Evolutionary conservation across 768 basidiomycete genomes (phyloP).

Genomic region (Boletus coccyginus): DNA sequence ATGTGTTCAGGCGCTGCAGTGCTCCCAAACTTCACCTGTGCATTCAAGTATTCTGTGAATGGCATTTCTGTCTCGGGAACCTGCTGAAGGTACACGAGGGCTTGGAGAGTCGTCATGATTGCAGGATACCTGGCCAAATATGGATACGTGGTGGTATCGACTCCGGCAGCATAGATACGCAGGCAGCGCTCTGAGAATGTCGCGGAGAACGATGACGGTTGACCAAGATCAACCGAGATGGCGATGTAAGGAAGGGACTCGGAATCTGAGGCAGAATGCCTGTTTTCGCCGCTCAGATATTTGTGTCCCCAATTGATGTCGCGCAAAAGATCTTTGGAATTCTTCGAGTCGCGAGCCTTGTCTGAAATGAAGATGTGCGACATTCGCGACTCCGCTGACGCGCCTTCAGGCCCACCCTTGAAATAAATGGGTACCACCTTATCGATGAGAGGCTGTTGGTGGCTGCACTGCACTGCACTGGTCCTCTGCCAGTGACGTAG

Average conservation of each 20-base stretch:
- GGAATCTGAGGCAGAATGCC: not conserved
- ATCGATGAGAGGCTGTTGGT: slow-evolving; percentile 8
- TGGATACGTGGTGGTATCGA: not conserved
- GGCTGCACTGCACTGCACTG: slow-evolving; percentile 15
- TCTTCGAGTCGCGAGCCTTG: not conserved
- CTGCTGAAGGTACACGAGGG: not conserved
- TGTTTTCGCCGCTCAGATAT: not conserved
- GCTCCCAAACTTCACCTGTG: slow-evolving; percentile 1
- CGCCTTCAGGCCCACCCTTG: not conserved
- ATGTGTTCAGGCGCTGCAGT: not conserved
- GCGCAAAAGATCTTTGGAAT: not conserved
- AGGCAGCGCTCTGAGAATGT: slow-evolving; percentile 7
- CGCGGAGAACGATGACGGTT: not conserved
- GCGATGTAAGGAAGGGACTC: slow-evolving; percentile 1
- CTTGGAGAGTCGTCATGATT: not conserved
- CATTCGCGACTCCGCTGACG: not conserved
- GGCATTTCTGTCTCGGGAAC: not conserved
- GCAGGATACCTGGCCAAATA: slow-evolving; percentile 1
- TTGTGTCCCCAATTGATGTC: not conserved
- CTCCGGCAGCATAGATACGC: slow-evolving; percentile 3
- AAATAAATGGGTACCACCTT: slow-evolving; percentile 15
- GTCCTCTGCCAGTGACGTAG: slow-evolving; percentile 15
- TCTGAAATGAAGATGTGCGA: slow-evolving; percentile 22
- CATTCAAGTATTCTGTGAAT: not conserved
- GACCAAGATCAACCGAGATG: slow-evolving; percentile 9